Evolutionary conservation across 2,329 filamentous ascomycete genomes (phyloP).

Genomic region (Podosphaera leucotricha): DNA sequence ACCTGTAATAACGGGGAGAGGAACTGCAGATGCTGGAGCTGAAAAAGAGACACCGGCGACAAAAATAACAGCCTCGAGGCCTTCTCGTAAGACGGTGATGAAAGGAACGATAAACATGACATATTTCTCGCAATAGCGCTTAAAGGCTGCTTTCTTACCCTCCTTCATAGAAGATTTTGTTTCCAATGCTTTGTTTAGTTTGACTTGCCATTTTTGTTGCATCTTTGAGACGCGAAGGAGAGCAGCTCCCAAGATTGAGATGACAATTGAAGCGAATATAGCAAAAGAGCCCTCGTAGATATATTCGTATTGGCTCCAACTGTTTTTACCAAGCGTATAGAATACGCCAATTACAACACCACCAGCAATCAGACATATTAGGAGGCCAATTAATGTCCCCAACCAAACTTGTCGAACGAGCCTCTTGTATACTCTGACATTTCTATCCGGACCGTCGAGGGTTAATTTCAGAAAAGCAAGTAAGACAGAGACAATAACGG

Average conservation of each 20-base stretch:
- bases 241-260: slow-evolving; percentile 58
- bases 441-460: slow-evolving; percentile 36
- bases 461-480: slow-evolving; percentile 70
- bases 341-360: slow-evolving; percentile 38
- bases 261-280: slow-evolving; percentile 54
- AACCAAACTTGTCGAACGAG: slow-evolving; percentile 39
- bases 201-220: slow-evolving; percentile 69
- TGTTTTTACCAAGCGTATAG: slow-evolving; percentile 39
- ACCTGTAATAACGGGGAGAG: slow-evolving; percentile 46
- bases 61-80: slow-evolving; percentile 68
- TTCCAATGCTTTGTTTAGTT: slow-evolving; percentile 49
- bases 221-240: slow-evolving; percentile 63
- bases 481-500: slow-evolving; percentile 69
- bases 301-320: slow-evolving; percentile 44
- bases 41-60: slow-evolving; percentile 64
- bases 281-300: slow-evolving; percentile 65
- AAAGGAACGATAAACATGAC: slow-evolving; percentile 73
- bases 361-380: slow-evolving; percentile 34
- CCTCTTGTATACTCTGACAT: slow-evolving; percentile 39
- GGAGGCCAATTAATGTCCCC: slow-evolving; percentile 26
- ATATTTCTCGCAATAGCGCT: slow-evolving; percentile 50
- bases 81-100: slow-evolving; percentile 67
- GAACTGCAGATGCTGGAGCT: slow-evolving; percentile 51
- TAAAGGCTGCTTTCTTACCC: slow-evolving; percentile 22
- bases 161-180: slow-evolving; percentile 5